These are phyloP conservation scores for Kuraishia cidri DNA, from an alignment of 805 yeast genomes.

Conservation along the genomic window DNA sequence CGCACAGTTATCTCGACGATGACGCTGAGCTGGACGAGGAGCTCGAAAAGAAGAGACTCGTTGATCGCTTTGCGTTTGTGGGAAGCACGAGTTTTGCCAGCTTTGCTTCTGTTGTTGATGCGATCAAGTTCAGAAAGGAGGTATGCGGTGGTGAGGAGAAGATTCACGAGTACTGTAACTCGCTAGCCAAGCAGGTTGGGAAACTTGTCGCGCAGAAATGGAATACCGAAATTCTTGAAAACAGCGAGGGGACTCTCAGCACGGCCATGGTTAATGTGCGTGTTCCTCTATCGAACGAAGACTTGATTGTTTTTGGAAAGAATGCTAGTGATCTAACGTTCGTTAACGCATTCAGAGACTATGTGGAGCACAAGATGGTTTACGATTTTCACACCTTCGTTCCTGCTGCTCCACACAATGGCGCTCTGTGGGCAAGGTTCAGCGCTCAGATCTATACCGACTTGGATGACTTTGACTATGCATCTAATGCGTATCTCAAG, in stretches of 20 bases:
- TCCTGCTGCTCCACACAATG: constrained; percentile 34
- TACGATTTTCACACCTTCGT: constrained; percentile 33
- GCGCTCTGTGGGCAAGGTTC: constrained; percentile 35
- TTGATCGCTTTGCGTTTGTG: constrained; percentile 36
- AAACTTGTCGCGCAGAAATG: constrained; percentile 26
- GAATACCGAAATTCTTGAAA: constrained; percentile 27
- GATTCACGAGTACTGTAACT: constrained; percentile 37
- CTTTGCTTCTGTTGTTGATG: constrained; percentile 31
- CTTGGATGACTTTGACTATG: constrained; percentile 39
- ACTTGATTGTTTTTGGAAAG: constrained; percentile 4
- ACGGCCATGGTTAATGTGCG: constrained; percentile 35
- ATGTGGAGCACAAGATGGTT: constrained; percentile 13
- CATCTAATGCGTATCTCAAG: constrained; percentile 9
- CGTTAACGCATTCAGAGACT: constrained; percentile 5
- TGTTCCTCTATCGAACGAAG: constrained; percentile 19
- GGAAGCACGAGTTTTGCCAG: constrained; percentile 44
- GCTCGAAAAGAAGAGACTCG: constrained; percentile 18
- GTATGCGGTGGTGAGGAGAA: constrained; percentile 53
- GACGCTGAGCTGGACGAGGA: constrained; percentile 15
- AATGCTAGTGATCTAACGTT: constrained; percentile 4
- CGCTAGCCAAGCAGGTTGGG: constrained; percentile 35
- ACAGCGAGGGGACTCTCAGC: constrained; percentile 22
- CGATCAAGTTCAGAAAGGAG: constrained; percentile 41
- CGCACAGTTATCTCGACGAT: constrained; percentile 33
- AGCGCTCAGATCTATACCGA: constrained; percentile 57